Evolutionary conservation across 2,329 filamentous ascomycete species (phyloP).

Genomic region (Chaetoscypha palmicola): DNA sequence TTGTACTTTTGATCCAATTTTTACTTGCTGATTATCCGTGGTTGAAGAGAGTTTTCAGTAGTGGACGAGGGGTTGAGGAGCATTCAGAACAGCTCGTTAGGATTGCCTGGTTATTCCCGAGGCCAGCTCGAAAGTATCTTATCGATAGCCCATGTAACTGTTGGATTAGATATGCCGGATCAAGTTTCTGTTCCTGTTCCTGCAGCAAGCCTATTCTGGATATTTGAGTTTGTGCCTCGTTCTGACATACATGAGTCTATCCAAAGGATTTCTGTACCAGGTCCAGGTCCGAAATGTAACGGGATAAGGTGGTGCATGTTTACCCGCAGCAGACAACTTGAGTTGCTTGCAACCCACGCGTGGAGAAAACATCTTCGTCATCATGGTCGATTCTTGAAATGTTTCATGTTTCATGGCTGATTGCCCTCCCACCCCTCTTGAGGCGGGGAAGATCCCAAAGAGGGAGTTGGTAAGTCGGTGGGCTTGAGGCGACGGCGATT

Average conservation of each 20-base stretch:
- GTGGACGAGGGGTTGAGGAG: not conserved
- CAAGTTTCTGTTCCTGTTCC: constrained; percentile 18
- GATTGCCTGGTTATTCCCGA: too few relatives aligned
- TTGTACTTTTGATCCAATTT: too few relatives aligned
- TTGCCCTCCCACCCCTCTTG: constrained; percentile 7
- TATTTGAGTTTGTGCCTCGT: constrained; percentile 5
- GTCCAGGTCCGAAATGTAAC: not conserved
- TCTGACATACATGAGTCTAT: constrained; percentile 10
- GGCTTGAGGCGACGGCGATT: too few relatives aligned
- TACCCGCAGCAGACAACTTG: constrained; percentile 12
- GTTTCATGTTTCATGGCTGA: constrained; percentile 22
- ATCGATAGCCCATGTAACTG: constrained; percentile 2
- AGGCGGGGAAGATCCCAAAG: constrained; percentile 12
- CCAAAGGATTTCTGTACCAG: constrained; percentile 1
- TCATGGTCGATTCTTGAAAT: constrained; percentile 3
- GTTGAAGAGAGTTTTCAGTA: too few relatives aligned
- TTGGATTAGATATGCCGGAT: constrained; percentile 1
- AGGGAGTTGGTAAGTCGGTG: constrained; percentile 6
- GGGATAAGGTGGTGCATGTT: constrained; percentile 11
- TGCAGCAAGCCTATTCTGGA: constrained; percentile 17
- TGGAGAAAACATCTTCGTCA: constrained; percentile 10
- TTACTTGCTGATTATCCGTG: too few relatives aligned
- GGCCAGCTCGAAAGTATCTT: constrained; percentile 4
- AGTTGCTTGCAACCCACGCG: constrained; percentile 1
- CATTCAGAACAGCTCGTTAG: not conserved